phyloP scores from a whole-genome alignment of 2,329 filamentous ascomycete species.

The Verticillium klebahnii region DNA sequence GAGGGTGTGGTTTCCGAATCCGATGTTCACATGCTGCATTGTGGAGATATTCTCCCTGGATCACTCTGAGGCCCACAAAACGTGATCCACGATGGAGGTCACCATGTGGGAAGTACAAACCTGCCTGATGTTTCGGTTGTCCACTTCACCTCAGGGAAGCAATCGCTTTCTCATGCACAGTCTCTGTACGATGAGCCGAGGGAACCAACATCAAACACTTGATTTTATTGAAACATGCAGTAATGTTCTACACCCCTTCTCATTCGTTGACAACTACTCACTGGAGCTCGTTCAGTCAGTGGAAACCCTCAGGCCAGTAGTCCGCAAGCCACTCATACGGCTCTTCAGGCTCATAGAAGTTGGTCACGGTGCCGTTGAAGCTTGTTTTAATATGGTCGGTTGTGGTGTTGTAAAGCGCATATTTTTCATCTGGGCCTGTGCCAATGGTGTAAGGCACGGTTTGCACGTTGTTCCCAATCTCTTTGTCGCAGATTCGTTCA shows the following conservation, averaged over 20 bases:
- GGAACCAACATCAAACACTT: no score
- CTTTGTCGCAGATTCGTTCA: slow-evolving; percentile 19
- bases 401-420: slow-evolving; percentile 21
- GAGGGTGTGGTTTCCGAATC: no score
- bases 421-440: slow-evolving; percentile 20
- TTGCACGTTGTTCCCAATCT: slow-evolving; percentile 23
- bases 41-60: no score
- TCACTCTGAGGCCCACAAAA: no score
- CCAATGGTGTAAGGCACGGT: slow-evolving; percentile 19
- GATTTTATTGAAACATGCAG: no score
- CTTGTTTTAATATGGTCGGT: slow-evolving; percentile 16
- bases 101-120: no score
- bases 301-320: slow-evolving; percentile 33
- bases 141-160: no score
- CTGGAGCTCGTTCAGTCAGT: not conserved
- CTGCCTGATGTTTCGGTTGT: no score
- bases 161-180: no score
- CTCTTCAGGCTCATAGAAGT: slow-evolving; percentile 19
- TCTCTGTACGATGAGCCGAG: no score
- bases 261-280: not conserved
- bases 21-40: no score
- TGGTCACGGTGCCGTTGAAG: slow-evolving; percentile 16
- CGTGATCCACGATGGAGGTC: no score
- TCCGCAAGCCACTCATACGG: slow-evolving; percentile 52
- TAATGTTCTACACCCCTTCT: not conserved